These are phyloP conservation scores for Cryptococcus deneoformans DNA, from an alignment of 1,284 basidiomycete genomes.

Conservation along the genomic window DNA sequence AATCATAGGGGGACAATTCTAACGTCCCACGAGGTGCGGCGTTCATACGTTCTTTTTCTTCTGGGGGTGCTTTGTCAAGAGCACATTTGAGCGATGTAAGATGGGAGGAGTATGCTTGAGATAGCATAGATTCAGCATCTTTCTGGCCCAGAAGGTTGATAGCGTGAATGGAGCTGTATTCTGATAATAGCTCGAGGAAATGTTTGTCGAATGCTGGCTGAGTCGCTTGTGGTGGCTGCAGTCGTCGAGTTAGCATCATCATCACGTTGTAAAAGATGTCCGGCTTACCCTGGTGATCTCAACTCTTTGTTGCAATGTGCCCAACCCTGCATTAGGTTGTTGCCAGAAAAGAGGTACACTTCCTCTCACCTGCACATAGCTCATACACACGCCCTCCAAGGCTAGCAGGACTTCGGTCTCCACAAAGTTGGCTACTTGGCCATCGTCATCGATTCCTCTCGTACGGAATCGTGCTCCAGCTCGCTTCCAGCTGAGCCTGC, in stretches of 20 bases:
- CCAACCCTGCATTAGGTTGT: slow-evolving; percentile 73
- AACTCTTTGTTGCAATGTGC: slow-evolving; percentile 84
- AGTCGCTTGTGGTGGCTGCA: slow-evolving; percentile 79
- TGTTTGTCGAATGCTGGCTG: slow-evolving; percentile 96
- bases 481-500: slow-evolving; percentile 86
- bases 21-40: slow-evolving; percentile 23
- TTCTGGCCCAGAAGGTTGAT: slow-evolving; percentile 85
- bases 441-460: slow-evolving; percentile 95
- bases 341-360: slow-evolving; percentile 99
- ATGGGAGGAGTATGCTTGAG: slow-evolving; percentile 76
- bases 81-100: slow-evolving; percentile 55
- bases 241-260: slow-evolving; percentile 13
- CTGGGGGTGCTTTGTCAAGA: slow-evolving; percentile 60
- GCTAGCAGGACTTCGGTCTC: slow-evolving; percentile 94
- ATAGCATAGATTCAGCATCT: slow-evolving; percentile 86
- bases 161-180: slow-evolving; percentile 76
- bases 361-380: slow-evolving; percentile 90
- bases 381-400: slow-evolving; percentile 77
- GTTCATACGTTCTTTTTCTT: slow-evolving; percentile 34
- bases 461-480: slow-evolving; percentile 98
- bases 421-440: slow-evolving; percentile 96
- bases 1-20: slow-evolving; percentile 85
- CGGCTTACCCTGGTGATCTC: slow-evolving; percentile 63
- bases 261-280: not conserved
- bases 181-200: slow-evolving; percentile 77